Conservation (phyloP, 1,284 basidiomycete genomes). For the Xerocomus minutiporus region DNA sequence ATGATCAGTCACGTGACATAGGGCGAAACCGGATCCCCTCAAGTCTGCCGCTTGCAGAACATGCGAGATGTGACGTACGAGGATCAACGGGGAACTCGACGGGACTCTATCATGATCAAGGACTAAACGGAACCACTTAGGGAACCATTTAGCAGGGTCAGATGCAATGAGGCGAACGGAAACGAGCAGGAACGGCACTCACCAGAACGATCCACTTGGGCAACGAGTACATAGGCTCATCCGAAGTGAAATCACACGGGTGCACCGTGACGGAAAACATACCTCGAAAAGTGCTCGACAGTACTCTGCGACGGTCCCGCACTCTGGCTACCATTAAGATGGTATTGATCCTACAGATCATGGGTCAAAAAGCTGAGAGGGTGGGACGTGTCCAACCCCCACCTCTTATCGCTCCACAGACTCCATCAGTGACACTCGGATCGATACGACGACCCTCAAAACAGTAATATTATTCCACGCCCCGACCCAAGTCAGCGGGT, state of each 20-base stretch:
- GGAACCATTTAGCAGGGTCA: not conserved
- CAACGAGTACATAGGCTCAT: not conserved
- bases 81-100: conserved; percentile 13
- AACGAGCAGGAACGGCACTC: not conserved
- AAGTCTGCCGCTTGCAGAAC: not conserved
- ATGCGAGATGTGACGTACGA: conserved; percentile 12
- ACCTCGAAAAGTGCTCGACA: conserved; percentile 11
- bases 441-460: conserved; percentile 21
- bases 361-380: conserved; percentile 14
- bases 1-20: conserved; percentile 24
- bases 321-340: not conserved
- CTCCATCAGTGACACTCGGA: conserved; percentile 15
- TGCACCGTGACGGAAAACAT: not conserved
- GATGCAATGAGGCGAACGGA: not conserved
- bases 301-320: conserved; percentile 12
- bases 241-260: not conserved
- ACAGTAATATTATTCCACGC: conserved; percentile 4
- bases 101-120: not conserved
- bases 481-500: not conserved
- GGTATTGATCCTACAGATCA: conserved; percentile 10
- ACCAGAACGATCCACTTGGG: not conserved
- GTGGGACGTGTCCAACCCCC: not conserved
- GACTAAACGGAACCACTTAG: no score
- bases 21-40: conserved; percentile 19
- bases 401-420: conserved; percentile 20